Evolutionary conservation across 305 asterid genomes (phyloP).

Genomic region (Lippia alba): DNA sequence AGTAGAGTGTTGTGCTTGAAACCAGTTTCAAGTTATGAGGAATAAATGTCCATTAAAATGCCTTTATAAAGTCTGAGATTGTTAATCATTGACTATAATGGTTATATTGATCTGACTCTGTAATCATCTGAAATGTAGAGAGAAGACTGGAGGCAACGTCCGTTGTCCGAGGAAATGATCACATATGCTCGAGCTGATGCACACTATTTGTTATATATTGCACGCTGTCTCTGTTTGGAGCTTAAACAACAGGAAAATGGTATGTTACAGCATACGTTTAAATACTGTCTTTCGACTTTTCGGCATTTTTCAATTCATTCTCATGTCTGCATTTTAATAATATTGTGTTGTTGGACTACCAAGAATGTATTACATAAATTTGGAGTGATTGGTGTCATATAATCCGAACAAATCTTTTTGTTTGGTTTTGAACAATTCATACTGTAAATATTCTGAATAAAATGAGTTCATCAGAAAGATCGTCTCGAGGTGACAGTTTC

Average conservation of each 20-base stretch:
- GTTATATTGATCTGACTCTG: slow-evolving; percentile 26
- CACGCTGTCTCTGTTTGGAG: slow-evolving; percentile 69
- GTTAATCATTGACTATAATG: slow-evolving; percentile 7
- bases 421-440: slow-evolving; percentile 28
- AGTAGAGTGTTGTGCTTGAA: slow-evolving; percentile 2
- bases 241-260: slow-evolving; percentile 69
- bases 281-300: slow-evolving; percentile 8
- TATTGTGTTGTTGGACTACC: slow-evolving; percentile 4
- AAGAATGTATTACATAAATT: not conserved
- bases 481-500: slow-evolving; percentile 74
- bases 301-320: slow-evolving; percentile 5
- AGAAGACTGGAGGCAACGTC: slow-evolving; percentile 99
- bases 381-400: slow-evolving; percentile 18
- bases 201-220: slow-evolving; percentile 77
- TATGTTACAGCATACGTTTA: slow-evolving; percentile 37
- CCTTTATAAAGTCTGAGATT: not conserved
- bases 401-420: not conserved
- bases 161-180: slow-evolving; percentile 86
- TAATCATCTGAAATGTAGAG: slow-evolving; percentile 58
- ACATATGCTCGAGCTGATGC: slow-evolving; percentile 87
- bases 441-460: slow-evolving; percentile 51
- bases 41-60: not conserved
- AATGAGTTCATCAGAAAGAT: slow-evolving; percentile 75
- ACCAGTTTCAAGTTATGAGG: slow-evolving; percentile 7
- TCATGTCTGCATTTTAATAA: slow-evolving; percentile 13